Evolutionary conservation across 352 stramenopile genomes (phyloP).

Genomic region (Phytophthora melonis): DNA sequence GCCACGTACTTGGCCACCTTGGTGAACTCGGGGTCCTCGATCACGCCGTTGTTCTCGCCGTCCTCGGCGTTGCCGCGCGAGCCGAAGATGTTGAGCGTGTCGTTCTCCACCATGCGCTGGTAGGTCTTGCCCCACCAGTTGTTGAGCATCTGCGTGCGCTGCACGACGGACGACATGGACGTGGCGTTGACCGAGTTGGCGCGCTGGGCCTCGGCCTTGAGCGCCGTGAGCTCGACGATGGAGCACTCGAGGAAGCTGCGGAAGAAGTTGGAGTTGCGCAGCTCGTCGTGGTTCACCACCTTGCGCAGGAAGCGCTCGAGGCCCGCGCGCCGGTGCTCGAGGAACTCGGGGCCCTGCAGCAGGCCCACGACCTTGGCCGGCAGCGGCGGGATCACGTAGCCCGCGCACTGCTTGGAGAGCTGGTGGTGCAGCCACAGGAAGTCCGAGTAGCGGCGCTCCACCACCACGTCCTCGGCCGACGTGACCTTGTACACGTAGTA

Average conservation of each 20-base stretch:
- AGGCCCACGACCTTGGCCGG: slow-evolving; percentile 82
- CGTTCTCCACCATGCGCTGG: slow-evolving; percentile 85
- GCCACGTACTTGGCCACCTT: slow-evolving; percentile 71
- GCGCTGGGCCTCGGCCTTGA: slow-evolving; percentile 62
- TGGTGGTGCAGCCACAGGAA: slow-evolving; percentile 88
- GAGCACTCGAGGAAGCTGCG: slow-evolving; percentile 81
- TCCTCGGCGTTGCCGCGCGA: slow-evolving; percentile 43
- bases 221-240: slow-evolving; percentile 72
- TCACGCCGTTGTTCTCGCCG: slow-evolving; percentile 50
- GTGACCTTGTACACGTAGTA: slow-evolving; percentile 88
- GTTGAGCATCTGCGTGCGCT: slow-evolving; percentile 76
- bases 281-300: slow-evolving; percentile 79
- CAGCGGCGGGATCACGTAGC: slow-evolving; percentile 86
- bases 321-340: slow-evolving; percentile 74
- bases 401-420: slow-evolving; percentile 74
- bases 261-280: slow-evolving; percentile 75
- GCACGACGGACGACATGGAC: slow-evolving; percentile 57
- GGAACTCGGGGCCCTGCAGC: slow-evolving; percentile 82
- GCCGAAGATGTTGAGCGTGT: slow-evolving; percentile 72
- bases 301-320: slow-evolving; percentile 87
- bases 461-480: slow-evolving; percentile 57
- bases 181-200: slow-evolving; percentile 37
- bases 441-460: slow-evolving; percentile 89
- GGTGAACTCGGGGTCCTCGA: slow-evolving; percentile 79
- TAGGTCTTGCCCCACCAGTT: slow-evolving; percentile 88